Conservation (phyloP, 2,329 filamentous ascomycete genomes). For the Cryphonectria parasitica region DNA sequence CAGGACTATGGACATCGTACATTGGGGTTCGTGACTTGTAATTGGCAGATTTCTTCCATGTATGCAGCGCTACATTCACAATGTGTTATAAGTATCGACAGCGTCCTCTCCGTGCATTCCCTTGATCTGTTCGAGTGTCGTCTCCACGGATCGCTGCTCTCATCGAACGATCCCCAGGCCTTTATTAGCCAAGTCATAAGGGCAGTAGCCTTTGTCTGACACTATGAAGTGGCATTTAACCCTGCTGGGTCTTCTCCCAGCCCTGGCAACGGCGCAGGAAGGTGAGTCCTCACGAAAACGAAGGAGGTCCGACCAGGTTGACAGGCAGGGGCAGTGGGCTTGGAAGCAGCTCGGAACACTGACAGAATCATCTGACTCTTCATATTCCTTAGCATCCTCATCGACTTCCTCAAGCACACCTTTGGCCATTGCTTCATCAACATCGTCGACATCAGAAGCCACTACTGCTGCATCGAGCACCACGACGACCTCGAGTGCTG, state of each 20-base stretch:
- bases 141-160: neutral
- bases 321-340: neutral
- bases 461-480: neutral
- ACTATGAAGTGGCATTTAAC: conserved; percentile 6
- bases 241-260: conserved; percentile 1
- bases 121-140: neutral
- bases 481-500: neutral
- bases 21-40: neutral
- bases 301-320: too few species aligned
- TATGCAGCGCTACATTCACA: neutral
- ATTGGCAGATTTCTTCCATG: neutral
- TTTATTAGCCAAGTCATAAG: neutral
- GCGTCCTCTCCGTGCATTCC: neutral
- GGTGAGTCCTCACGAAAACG: neutral
- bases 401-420: neutral
- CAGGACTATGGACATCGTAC: neutral
- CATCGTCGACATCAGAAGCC: conserved; percentile 3
- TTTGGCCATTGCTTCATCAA: neutral
- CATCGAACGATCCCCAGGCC: neutral
- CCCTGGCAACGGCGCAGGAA: conserved; percentile 1
- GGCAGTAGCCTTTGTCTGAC: neutral
- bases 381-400: neutral
- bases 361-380: neutral
- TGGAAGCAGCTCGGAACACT: neutral
- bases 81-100: neutral